Percentiles rank a stretch among this genome's conserved stretches.
Evolutionary conservation across 352 stramenopile species (phyloP).

Genomic region (Phytophthora syringae): DNA sequence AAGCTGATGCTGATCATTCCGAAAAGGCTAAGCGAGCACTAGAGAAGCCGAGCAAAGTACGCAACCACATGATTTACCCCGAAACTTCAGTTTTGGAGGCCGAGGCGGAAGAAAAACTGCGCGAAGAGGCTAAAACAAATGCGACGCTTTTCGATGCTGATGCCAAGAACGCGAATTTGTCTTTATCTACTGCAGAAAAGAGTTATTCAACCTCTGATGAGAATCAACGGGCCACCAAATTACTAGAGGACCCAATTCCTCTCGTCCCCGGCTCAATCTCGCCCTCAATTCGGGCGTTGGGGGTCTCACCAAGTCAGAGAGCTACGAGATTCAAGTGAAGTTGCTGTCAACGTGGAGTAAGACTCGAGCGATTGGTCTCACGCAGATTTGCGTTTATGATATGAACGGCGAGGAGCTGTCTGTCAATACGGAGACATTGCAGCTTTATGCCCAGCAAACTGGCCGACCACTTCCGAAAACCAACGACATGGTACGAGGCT

Average conservation of each 20-base stretch:
- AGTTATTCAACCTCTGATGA: not conserved
- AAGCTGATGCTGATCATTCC: slow-evolving; percentile 22
- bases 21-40: not conserved
- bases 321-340: slow-evolving; percentile 62
- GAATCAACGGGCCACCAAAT: slow-evolving; percentile 3
- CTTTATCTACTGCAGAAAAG: not conserved
- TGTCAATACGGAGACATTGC: slow-evolving; percentile 49
- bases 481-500: slow-evolving; percentile 73
- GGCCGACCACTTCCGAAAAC: slow-evolving; percentile 55
- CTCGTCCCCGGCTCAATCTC: slow-evolving; percentile 44
- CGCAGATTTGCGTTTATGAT: slow-evolving; percentile 76
- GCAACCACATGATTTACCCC: not conserved
- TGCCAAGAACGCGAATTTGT: not conserved
- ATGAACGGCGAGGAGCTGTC: slow-evolving; percentile 58
- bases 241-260: not conserved
- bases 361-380: slow-evolving; percentile 64
- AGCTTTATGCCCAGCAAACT: slow-evolving; percentile 61
- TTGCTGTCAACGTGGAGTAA: slow-evolving; percentile 75
- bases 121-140: not conserved
- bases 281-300: not conserved
- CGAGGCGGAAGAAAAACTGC: not conserved
- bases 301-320: not conserved
- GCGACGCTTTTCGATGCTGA: slow-evolving; percentile 8
- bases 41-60: not conserved
- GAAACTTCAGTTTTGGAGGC: not conserved